phyloP scores from a whole-genome alignment of 2,329 filamentous ascomycete species.

The Ceratocystis variospora region DNA sequence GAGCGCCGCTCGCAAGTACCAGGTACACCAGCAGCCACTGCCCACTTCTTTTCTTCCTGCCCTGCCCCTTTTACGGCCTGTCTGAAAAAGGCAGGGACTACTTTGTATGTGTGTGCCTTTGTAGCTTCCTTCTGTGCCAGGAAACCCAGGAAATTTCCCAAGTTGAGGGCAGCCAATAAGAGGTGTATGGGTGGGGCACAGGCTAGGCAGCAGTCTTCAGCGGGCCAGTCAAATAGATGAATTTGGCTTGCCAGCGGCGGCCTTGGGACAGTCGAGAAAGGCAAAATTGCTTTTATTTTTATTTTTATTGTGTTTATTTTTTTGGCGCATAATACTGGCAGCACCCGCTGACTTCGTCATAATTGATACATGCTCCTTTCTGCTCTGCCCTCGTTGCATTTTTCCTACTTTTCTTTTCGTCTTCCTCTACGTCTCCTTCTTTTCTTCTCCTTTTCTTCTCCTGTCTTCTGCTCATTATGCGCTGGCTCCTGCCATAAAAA shows the following conservation, averaged over 20 bases:
- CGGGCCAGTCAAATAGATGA: conserved; percentile 11
- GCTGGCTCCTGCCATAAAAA: not conserved
- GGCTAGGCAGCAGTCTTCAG: conserved; percentile 15
- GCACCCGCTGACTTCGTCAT: no score
- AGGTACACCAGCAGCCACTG: not conserved
- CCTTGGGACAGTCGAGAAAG: not conserved
- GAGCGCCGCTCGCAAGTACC: not conserved
- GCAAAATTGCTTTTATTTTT: not conserved
- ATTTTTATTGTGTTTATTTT: conserved; percentile 1
- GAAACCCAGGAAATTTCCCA: not conserved
- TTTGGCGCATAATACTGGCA: not conserved
- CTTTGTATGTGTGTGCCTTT: no score
- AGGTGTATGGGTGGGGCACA: not conserved
- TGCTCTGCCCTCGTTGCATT: not conserved
- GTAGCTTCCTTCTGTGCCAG: not conserved
- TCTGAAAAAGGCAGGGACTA: no score
- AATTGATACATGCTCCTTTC: not conserved
- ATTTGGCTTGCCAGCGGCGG: not conserved
- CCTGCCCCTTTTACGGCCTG: not conserved
- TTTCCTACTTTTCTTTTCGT: not conserved
- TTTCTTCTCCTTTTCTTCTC: conserved; percentile 14
- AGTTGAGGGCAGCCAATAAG: not conserved
- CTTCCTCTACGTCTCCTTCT: not conserved
- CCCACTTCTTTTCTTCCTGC: not conserved
- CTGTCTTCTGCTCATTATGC: not conserved